Evolutionary conservation across 2,329 filamentous ascomycete genomes (phyloP), one percentile per base, ranked within the genome.

Genomic region (Ceratocystis cubensis): DNA sequence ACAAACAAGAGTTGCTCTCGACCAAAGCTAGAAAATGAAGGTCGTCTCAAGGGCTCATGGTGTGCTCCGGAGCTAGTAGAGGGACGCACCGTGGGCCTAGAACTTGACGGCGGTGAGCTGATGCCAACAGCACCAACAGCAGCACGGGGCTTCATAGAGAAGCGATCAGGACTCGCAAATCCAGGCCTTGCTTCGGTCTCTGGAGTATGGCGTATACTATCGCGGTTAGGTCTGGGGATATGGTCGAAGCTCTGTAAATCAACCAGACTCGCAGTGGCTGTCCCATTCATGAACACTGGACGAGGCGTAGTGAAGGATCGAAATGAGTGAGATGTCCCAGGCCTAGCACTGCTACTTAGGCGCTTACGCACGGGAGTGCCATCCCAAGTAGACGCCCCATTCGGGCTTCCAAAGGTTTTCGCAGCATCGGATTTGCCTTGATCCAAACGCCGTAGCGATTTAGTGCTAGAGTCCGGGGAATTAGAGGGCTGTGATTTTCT

Each of bases 291-390:
- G 25, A 68, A 68, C 64, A 68, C 66, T 5, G 67, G 67, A 13
- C 67, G 46, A 44, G 67, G 67, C n/a, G 64, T 62, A 15, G 66
- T 48, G 20, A 65, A 46, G 17, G 68, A 69, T 2, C 68, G 68
- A 46, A 63, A 66, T 1, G 66, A 69, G 15, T 66, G 65, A 7
- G 69, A 65, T 70, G 69, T 62, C 61, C 70, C 57, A 50, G 66
- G 63, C 33, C 70, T 65, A 70, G 71, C 63, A 28, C 20, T 41
- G 7, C 63, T 68, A 33, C 63, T 57, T 20, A 48, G 50, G 22
- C 66, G 66, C 20, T 61, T 61, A 17, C 53, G 64, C 13, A 48
- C 33, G 2, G 66, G 45, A 22, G 66, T 65, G 2, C 59, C 41
- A 44, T 53, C 61, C 66, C 66, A 68, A 20, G 64, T 63, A 25